phyloP scores from a whole-genome alignment of 2,329 filamentous ascomycete species.

The Aspergillus ruber region DNA sequence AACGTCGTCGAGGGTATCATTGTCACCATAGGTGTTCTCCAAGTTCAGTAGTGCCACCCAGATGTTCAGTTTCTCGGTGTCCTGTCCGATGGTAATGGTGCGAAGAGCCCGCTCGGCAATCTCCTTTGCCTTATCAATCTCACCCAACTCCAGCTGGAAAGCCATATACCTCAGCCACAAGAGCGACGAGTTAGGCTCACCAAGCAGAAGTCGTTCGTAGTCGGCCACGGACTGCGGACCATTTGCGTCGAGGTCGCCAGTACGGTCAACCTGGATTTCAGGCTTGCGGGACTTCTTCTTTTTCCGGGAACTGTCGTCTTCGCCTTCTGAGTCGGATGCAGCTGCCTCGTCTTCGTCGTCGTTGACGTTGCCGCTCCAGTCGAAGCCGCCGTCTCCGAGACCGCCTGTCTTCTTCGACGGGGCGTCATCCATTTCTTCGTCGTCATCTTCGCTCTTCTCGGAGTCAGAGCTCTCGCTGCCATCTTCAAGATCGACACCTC shows the following conservation, averaged over 20 bases:
- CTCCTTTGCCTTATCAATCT: constrained; percentile 79
- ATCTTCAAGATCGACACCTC: constrained; percentile 41
- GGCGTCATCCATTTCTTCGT: constrained; percentile 36
- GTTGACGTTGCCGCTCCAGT: constrained; percentile 71
- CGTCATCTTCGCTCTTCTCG: constrained; percentile 38
- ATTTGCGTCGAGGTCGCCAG: constrained; percentile 81
- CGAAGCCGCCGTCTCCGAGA: constrained; percentile 70
- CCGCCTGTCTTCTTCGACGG: constrained; percentile 42
- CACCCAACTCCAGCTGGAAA: constrained; percentile 90
- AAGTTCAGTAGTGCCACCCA: constrained; percentile 94
- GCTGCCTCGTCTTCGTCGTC: constrained; percentile 42
- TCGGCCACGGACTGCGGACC: constrained; percentile 87
- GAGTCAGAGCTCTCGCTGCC: constrained; percentile 38
- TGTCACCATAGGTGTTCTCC: constrained; percentile 81
- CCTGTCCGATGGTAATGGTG: constrained; percentile 85
- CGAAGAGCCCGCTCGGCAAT: constrained; percentile 85
- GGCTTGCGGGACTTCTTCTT: constrained; percentile 70
- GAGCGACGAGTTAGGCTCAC: constrained; percentile 85
- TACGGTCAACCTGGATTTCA: constrained; percentile 78
- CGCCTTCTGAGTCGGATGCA: constrained; percentile 47
- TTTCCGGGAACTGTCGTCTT: constrained; percentile 45
- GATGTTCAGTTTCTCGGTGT: constrained; percentile 87
- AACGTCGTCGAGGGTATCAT: constrained; percentile 73
- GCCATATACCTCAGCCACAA: constrained; percentile 98
- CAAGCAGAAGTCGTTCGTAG: constrained; percentile 86